Conservation (phyloP, 495 filamentous ascomycete genomes). For the Rostrohypoxylon terebratum region DNA sequence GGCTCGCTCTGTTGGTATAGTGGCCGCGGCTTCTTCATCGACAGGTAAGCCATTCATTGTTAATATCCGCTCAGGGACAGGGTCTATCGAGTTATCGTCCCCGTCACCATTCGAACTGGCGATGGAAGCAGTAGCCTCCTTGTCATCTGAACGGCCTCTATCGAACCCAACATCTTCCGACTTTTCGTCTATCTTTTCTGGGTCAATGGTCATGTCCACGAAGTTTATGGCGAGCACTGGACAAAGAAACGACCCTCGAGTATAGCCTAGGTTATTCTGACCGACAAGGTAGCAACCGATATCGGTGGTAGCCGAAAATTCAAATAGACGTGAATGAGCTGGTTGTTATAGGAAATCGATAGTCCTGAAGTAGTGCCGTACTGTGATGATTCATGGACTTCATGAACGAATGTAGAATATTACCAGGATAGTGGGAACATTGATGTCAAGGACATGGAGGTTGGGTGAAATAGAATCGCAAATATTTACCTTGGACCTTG, state of each 20-base stretch:
- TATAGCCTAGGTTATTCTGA: not conserved
- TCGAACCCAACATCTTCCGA: conserved; percentile 1
- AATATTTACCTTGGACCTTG: not conserved
- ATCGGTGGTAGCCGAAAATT: conserved; percentile 24
- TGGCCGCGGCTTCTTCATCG: conserved; percentile 35
- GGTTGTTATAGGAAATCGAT: conserved; percentile 3
- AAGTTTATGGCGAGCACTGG: conserved; percentile 2
- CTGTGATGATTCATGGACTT: not conserved
- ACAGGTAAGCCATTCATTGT: conserved; percentile 34
- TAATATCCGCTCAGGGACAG: conserved; percentile 25
- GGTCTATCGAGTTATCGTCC: conserved; percentile 32
- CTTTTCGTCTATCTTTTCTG: conserved; percentile 39
- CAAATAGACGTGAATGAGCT: not conserved
- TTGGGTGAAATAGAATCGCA: conserved; percentile 10
- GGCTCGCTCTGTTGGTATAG: conserved; percentile 26
- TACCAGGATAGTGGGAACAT: conserved; percentile 16
- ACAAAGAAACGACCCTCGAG: not conserved
- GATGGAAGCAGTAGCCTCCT: conserved; percentile 29
- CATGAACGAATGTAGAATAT: not conserved
- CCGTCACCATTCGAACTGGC: conserved; percentile 17
- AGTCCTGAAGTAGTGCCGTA: not conserved
- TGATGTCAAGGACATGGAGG: conserved; percentile 12
- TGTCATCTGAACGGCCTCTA: conserved; percentile 14
- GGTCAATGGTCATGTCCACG: conserved; percentile 23
- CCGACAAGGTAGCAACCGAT: conserved; percentile 21